Percentiles rank a stretch among this genome's conserved stretches.
Evolutionary conservation across 768 basidiomycete genomes (phyloP).

Genomic region (Hygrophoropsis aurantiaca): DNA sequence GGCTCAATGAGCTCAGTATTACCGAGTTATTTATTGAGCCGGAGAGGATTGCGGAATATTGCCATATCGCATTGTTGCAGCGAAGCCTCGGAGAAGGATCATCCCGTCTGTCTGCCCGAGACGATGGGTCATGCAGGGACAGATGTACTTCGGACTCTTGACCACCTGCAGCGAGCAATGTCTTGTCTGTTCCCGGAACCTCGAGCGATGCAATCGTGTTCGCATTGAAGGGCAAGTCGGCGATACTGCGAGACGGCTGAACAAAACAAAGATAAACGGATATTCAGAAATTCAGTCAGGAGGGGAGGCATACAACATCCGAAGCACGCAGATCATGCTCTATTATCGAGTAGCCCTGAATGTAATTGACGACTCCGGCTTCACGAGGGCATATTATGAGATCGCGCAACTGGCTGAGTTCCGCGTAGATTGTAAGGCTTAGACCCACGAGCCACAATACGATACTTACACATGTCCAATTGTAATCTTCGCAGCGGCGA

Average conservation of each 20-base stretch:
- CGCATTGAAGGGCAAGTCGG: constrained; percentile 56
- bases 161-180: constrained; percentile 74
- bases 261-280: constrained; percentile 16
- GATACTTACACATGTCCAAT: constrained; percentile 65
- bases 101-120: constrained; percentile 19
- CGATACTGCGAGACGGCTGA: constrained; percentile 48
- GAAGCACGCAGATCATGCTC: constrained; percentile 58
- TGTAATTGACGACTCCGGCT: constrained; percentile 63
- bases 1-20: constrained; percentile 58
- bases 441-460: background rate
- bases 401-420: constrained; percentile 70
- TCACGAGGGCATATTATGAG: constrained; percentile 73
- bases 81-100: constrained; percentile 11
- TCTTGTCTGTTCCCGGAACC: constrained; percentile 50
- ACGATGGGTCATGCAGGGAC: constrained; percentile 42
- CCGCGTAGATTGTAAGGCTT: constrained; percentile 9
- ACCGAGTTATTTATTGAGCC: constrained; percentile 87
- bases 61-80: constrained; percentile 41
- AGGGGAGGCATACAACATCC: constrained; percentile 40
- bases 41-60: constrained; percentile 48
- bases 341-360: constrained; percentile 50
- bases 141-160: constrained; percentile 73
- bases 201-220: constrained; percentile 62
- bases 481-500: constrained; percentile 43
- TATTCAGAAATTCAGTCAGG: constrained; percentile 13